A percentile compares a stretch with the other conserved stretches of the same genome.
Evolutionary conservation across 1,284 basidiomycete genomes (phyloP).

Genomic region (Singerocomus inundabilis): DNA sequence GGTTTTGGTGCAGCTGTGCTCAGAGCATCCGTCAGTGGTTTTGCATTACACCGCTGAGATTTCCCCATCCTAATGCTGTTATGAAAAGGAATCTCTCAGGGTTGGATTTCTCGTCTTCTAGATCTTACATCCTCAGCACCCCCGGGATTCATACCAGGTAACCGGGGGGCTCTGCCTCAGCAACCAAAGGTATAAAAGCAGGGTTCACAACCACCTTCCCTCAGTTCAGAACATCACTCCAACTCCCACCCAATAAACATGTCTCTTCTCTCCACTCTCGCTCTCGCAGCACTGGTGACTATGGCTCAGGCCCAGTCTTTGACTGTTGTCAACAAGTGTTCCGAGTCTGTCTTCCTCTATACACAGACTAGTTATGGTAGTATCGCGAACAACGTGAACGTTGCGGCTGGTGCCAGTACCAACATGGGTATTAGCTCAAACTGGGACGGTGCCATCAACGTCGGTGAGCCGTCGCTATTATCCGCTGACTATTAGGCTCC

Average conservation of each 20-base stretch:
- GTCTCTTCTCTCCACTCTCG: slow-evolving; percentile 20
- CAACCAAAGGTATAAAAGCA: slow-evolving; percentile 15
- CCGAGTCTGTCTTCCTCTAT: slow-evolving; percentile 31
- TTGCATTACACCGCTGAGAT: too few species aligned
- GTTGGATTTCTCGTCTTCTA: background rate
- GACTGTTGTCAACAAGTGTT: slow-evolving; percentile 32
- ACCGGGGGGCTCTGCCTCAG: background rate
- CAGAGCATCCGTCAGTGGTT: too few species aligned
- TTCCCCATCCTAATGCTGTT: too few species aligned
- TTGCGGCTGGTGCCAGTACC: slow-evolving; percentile 21
- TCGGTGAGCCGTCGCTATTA: slow-evolving; percentile 20
- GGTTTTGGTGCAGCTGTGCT: too few species aligned
- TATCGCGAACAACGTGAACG: slow-evolving; percentile 28
- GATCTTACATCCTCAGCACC: background rate
- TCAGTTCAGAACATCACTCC: slow-evolving; percentile 1
- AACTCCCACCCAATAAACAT: slow-evolving; percentile 13
- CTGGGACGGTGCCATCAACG: slow-evolving; percentile 36
- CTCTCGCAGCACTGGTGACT: slow-evolving; percentile 20
- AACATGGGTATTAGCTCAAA: slow-evolving; percentile 34
- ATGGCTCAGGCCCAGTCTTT: slow-evolving; percentile 31
- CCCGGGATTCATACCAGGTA: slow-evolving; percentile 1
- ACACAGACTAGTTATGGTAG: slow-evolving; percentile 32
- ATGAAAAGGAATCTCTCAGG: too few species aligned
- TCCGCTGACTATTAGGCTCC: background rate
- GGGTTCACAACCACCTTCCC: background rate